Percentiles rank a stretch among this genome's conserved stretches.
These are phyloP conservation scores for Chrysanthemum makinoi DNA, from an alignment of 129 eudicot genomes.

Conservation along the genomic window DNA sequence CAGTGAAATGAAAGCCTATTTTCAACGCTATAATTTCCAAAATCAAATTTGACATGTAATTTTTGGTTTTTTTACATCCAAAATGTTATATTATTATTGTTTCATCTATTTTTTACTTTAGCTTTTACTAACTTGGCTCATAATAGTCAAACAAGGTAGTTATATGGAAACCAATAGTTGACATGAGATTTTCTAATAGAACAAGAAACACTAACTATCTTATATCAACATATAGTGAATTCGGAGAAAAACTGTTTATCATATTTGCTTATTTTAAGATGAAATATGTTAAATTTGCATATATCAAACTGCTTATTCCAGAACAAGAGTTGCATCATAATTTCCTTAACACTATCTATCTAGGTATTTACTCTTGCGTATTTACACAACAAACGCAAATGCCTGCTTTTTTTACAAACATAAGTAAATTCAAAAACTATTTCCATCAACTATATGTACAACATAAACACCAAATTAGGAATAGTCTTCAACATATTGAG, in stretches of 20 bases:
- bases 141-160: conserved; percentile 16
- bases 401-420: no score
- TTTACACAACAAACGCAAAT: no score
- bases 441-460: not conserved
- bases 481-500: conserved; percentile 1
- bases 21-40: not conserved
- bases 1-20: not conserved
- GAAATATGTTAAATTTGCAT: no score
- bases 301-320: no score
- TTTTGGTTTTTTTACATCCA: no score
- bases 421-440: not conserved
- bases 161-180: not conserved
- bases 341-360: no score
- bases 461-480: not conserved
- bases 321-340: no score
- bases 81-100: no score
- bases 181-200: conserved; percentile 3
- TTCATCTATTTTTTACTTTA: not conserved
- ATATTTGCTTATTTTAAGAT: no score
- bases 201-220: no score
- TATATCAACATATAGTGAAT: no score
- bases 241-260: no score
- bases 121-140: conserved; percentile 16
- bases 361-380: not conserved
- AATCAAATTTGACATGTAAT: not conserved